Percentiles rank a stretch among this genome's conserved stretches.
Evolutionary conservation across 208 protist species (phyloP).

Genomic region (Perkinsela sp.): DNA sequence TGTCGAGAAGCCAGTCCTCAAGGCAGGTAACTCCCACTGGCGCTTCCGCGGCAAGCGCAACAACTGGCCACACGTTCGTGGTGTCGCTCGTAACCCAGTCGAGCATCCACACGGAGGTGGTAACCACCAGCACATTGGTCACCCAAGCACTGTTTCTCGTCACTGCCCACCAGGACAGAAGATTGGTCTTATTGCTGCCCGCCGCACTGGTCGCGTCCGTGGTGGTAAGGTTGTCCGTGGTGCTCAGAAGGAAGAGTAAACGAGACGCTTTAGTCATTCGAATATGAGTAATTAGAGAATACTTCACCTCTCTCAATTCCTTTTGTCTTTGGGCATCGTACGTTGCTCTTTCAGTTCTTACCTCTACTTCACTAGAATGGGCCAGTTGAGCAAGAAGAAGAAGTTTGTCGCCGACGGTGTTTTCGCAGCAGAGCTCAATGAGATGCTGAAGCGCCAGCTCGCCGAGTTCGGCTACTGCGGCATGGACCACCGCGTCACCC

Average conservation of each 20-base stretch:
- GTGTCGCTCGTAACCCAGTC: slow-evolving; percentile 95
- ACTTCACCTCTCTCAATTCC: too few relatives aligned
- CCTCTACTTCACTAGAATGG: background rate
- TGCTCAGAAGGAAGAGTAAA: slow-evolving; percentile 48
- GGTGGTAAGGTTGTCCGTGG: slow-evolving; percentile 58
- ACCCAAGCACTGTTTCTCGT: slow-evolving; percentile 71
- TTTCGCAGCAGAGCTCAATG: slow-evolving; percentile 98
- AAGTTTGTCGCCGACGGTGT: slow-evolving; percentile 96
- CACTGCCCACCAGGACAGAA: slow-evolving; percentile 81
- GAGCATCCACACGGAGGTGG: slow-evolving; percentile 98
- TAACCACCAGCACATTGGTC: slow-evolving; percentile 99
- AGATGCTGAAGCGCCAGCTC: slow-evolving; percentile 93
- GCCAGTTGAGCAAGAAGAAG: slow-evolving; percentile 32
- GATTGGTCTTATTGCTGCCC: slow-evolving; percentile 93
- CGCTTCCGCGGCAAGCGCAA: slow-evolving; percentile 95
- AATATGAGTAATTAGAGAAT: too few relatives aligned
- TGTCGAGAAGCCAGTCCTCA: slow-evolving; percentile 97
- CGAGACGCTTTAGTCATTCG: too few relatives aligned
- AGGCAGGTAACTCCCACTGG: slow-evolving; percentile 90
- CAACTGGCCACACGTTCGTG: slow-evolving; percentile 89
- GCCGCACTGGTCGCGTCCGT: slow-evolving; percentile 81
- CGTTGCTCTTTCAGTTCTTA: too few relatives aligned
- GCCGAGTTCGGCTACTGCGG: slow-evolving; percentile 84
- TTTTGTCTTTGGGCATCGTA: too few relatives aligned
- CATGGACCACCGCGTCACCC: slow-evolving; percentile 83